Evolutionary conservation across 2,329 filamentous ascomycete species (phyloP).

Genomic region (Aureobasidium sp.): DNA sequence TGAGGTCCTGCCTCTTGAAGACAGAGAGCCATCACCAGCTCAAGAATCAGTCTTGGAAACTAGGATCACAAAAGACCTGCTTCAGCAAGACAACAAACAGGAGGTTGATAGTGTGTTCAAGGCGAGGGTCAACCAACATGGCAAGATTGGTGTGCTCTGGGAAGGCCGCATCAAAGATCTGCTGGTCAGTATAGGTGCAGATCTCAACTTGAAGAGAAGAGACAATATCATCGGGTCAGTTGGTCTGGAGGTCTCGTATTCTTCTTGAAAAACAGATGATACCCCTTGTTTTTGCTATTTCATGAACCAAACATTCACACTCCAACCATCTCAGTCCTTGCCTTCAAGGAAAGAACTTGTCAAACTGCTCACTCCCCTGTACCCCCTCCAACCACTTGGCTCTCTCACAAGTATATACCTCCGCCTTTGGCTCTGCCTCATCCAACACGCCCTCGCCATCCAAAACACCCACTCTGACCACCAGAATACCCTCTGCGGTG

Average conservation of each 20-base stretch:
- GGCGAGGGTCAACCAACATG: slow-evolving; percentile 78
- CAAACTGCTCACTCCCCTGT: background rate
- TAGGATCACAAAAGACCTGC: background rate
- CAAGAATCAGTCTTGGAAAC: background rate
- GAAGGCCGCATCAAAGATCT: slow-evolving; percentile 88
- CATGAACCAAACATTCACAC: too few relatives aligned
- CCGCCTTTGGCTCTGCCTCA: background rate
- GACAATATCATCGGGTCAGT: slow-evolving; percentile 71
- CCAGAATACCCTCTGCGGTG: background rate
- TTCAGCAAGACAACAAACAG: background rate
- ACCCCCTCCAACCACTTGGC: background rate
- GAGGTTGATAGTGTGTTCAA: slow-evolving; percentile 83
- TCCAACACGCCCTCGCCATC: background rate
- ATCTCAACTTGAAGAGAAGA: slow-evolving; percentile 66
- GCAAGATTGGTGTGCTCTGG: slow-evolving; percentile 81
- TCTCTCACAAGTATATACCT: background rate
- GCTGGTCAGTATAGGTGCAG: slow-evolving; percentile 82
- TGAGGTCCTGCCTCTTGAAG: background rate
- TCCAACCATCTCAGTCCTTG: too few relatives aligned
- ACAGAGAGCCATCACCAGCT: slow-evolving; percentile 4
- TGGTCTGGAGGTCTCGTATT: slow-evolving; percentile 75
- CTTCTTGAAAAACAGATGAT: slow-evolving; percentile 47
- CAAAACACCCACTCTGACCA: background rate
- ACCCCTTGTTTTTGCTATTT: too few relatives aligned
- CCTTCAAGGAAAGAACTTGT: background rate